Evolutionary conservation across 371 early-diverging fungal species (phyloP).

Genomic region (Lichtheimia ornata): DNA sequence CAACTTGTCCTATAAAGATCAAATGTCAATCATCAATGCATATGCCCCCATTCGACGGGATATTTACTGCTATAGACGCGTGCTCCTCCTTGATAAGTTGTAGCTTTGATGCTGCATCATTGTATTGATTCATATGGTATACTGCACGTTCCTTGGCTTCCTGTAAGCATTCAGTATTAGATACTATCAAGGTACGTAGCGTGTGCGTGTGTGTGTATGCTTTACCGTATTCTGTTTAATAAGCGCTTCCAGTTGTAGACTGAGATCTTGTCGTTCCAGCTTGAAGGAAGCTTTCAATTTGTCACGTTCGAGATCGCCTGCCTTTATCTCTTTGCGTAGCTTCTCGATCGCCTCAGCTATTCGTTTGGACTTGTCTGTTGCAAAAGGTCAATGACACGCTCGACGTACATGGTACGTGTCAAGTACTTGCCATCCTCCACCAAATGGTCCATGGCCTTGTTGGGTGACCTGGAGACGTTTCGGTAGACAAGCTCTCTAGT

Average conservation of each 20-base stretch:
- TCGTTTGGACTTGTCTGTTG: not conserved
- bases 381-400: not conserved
- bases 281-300: constrained; percentile 1
- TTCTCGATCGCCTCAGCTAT: constrained; percentile 3
- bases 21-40: not conserved
- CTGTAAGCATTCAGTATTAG: constrained; percentile 1
- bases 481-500: constrained; percentile 7
- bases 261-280: constrained; percentile 9
- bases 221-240: constrained; percentile 13
- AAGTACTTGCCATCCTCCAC: constrained; percentile 3
- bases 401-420: not conserved
- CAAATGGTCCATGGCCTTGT: constrained; percentile 1
- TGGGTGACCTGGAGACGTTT: not conserved
- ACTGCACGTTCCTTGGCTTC: constrained; percentile 22
- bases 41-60: not conserved
- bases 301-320: constrained; percentile 7
- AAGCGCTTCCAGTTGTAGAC: constrained; percentile 1
- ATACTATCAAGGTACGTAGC: not conserved
- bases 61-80: constrained; percentile 13
- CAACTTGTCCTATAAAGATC: constrained; percentile 5
- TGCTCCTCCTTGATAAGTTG: constrained; percentile 20
- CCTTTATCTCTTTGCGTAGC: not conserved
- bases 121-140: constrained; percentile 15
- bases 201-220: not conserved
- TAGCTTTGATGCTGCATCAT: constrained; percentile 14